phyloP scores from a whole-genome alignment of 306 rosid species.

The Prunus mume region DNA sequence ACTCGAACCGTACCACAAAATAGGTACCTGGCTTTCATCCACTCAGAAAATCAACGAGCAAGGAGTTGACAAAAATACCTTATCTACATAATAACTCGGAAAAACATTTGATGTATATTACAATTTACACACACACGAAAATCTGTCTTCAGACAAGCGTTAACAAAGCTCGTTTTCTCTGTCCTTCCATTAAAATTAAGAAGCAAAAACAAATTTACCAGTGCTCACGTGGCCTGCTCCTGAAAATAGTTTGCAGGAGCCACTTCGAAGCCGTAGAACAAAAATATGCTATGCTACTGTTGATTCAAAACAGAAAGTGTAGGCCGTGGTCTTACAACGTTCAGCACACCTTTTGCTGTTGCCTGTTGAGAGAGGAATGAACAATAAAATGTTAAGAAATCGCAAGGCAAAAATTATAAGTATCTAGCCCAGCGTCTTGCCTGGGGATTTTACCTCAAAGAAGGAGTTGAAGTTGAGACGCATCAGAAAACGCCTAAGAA shows the following conservation, averaged over 20 bases:
- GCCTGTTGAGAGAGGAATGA: slow-evolving; percentile 44
- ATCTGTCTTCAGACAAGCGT: background rate
- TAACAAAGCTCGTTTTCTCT: background rate
- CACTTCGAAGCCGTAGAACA: slow-evolving; percentile 11
- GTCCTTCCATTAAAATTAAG: slow-evolving; percentile 4
- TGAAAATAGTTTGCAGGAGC: slow-evolving; percentile 1
- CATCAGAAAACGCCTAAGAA: slow-evolving; percentile 83
- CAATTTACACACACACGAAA: background rate
- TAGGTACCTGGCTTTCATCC: background rate
- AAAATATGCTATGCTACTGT: slow-evolving; percentile 30
- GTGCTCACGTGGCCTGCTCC: slow-evolving; percentile 15
- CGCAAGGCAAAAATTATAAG: background rate
- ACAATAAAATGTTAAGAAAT: slow-evolving; percentile 6
- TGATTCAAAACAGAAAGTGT: slow-evolving; percentile 60
- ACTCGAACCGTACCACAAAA: background rate
- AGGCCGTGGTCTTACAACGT: slow-evolving; percentile 86
- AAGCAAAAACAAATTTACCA: background rate
- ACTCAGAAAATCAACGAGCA: background rate
- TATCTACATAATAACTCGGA: background rate
- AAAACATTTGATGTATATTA: background rate
- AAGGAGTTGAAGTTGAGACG: slow-evolving; percentile 85
- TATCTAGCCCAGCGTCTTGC: background rate
- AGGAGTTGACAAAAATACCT: background rate
- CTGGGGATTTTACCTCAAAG: slow-evolving; percentile 66
- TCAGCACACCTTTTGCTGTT: slow-evolving; percentile 89